These are phyloP conservation scores for Anaeramoeba flamelloides DNA, from an alignment of 78 protist species.

Conservation along the genomic window DNA sequence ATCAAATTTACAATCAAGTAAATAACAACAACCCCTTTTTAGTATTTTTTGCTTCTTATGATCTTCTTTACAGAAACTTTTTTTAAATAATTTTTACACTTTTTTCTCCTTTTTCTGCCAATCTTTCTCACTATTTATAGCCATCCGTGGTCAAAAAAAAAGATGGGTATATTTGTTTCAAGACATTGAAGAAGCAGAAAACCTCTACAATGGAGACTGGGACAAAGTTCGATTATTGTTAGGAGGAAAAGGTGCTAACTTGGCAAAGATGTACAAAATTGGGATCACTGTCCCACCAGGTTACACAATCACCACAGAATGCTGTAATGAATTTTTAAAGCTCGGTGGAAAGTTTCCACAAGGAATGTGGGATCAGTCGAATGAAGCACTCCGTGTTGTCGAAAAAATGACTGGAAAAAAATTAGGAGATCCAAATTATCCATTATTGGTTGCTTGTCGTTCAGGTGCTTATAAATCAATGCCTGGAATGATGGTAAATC, in stretches of 20 bases:
- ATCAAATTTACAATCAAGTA: no score
- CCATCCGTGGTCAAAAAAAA: no score
- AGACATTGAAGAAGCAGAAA: no score
- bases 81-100: no score
- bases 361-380: constrained; percentile 18
- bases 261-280: constrained; percentile 34
- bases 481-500: constrained; percentile 61
- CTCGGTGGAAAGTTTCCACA: neutral
- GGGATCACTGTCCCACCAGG: constrained; percentile 61
- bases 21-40: no score
- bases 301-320: constrained; percentile 41
- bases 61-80: no score
- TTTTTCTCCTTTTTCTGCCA: no score
- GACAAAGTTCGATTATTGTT: no score
- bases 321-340: constrained; percentile 19
- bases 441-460: constrained; percentile 51
- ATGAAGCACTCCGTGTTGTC: neutral
- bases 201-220: no score
- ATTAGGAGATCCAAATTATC: constrained; percentile 34
- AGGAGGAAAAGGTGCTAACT: constrained; percentile 55
- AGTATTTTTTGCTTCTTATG: no score
- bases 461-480: constrained; percentile 43
- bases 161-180: no score
- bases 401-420: constrained; percentile 28
- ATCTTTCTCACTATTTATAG: no score